Conservation (phyloP, 192 early-diverging fungal species). For the Mortierella alpina region DNA sequence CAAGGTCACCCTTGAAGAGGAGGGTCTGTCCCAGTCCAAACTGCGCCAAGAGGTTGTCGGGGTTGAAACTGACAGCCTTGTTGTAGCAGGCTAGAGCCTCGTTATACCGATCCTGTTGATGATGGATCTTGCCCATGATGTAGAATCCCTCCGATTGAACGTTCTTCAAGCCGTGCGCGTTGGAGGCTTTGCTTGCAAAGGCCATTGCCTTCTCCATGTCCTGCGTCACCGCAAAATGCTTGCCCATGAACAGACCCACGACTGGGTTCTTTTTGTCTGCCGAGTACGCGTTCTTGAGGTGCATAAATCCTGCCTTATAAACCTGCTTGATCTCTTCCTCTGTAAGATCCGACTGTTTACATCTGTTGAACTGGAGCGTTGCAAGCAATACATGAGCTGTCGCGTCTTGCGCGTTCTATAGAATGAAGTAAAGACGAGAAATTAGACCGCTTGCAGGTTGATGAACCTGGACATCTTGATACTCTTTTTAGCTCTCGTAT, state of each 20-base stretch:
- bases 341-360: constrained; percentile 58
- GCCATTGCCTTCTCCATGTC: constrained; percentile 43
- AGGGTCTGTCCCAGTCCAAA: constrained; percentile 85
- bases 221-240: constrained; percentile 34
- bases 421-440: neutral
- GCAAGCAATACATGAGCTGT: constrained; percentile 80
- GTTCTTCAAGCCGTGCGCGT: constrained; percentile 37
- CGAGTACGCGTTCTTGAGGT: constrained; percentile 63
- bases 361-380: constrained; percentile 83
- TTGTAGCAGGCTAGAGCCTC: constrained; percentile 77
- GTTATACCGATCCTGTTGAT: constrained; percentile 39
- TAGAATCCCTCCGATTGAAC: constrained; percentile 51
- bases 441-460: too few relatives aligned
- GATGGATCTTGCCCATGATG: constrained; percentile 49
- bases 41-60: constrained; percentile 72
- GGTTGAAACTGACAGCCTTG: constrained; percentile 73
- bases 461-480: too few relatives aligned
- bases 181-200: constrained; percentile 44
- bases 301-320: constrained; percentile 57
- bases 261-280: constrained; percentile 66
- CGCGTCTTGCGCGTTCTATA: constrained; percentile 68
- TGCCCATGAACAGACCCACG: constrained; percentile 51
- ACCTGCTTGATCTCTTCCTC: constrained; percentile 56
- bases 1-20: constrained; percentile 60
- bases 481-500: neutral